Percentiles rank a stretch among this genome's conserved stretches.
These are phyloP conservation scores for Celoporthe dispersa DNA, from an alignment of 2,329 filamentous ascomycete species.

Conservation along the genomic window DNA sequence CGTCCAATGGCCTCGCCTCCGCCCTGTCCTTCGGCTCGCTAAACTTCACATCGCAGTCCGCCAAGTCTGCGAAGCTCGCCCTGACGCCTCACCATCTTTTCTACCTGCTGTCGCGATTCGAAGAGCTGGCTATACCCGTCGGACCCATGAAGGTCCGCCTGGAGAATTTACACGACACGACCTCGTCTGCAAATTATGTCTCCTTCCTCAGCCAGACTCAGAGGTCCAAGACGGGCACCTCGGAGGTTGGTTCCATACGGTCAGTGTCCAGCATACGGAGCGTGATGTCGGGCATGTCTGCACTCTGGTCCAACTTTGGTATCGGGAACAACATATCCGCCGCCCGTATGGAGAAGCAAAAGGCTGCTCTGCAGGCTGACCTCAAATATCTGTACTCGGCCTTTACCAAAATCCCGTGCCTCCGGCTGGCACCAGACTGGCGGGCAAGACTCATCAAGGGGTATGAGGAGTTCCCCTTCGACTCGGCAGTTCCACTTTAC, in stretches of 20 bases:
- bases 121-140: slow-evolving; percentile 87
- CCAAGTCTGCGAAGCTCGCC: slow-evolving; percentile 89
- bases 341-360: slow-evolving; percentile 87
- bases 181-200: slow-evolving; percentile 88
- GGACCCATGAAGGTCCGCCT: slow-evolving; percentile 95
- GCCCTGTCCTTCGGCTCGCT: slow-evolving; percentile 86
- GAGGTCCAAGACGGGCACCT: slow-evolving; percentile 75
- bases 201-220: slow-evolving; percentile 89
- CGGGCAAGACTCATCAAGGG: slow-evolving; percentile 87
- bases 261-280: slow-evolving; percentile 96
- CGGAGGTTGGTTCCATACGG: slow-evolving; percentile 88
- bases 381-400: slow-evolving; percentile 96
- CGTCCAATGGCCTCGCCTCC: slow-evolving; percentile 76
- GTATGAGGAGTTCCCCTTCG: slow-evolving; percentile 97
- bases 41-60: slow-evolving; percentile 79
- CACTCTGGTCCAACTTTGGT: slow-evolving; percentile 87
- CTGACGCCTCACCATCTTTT: slow-evolving; percentile 96
- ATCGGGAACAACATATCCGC: slow-evolving; percentile 78
- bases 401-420: slow-evolving; percentile 95
- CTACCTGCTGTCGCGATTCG: slow-evolving; percentile 93
- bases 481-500: slow-evolving; percentile 94
- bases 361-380: slow-evolving; percentile 81
- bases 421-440: slow-evolving; percentile 90
- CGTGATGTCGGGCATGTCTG: slow-evolving; percentile 96
- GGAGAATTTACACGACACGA: slow-evolving; percentile 90